These are phyloP conservation scores for Wallacemonas collosoma DNA, from an alignment of 208 protist genomes.

Conservation along the genomic window DNA sequence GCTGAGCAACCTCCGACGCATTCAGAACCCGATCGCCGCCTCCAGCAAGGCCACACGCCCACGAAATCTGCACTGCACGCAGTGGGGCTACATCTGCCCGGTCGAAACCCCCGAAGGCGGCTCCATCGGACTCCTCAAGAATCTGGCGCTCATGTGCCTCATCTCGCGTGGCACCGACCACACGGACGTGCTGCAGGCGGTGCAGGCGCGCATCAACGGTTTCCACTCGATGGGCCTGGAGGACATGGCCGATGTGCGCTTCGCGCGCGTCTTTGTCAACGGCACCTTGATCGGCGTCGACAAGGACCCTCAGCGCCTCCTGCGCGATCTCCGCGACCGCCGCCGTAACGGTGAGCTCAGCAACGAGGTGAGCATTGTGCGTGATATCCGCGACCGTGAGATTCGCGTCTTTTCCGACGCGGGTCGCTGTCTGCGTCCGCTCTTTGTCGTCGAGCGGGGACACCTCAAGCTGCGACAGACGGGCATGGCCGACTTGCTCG, in stretches of 20 bases:
- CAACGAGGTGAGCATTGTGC: slow-evolving; percentile 81
- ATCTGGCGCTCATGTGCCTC: slow-evolving; percentile 98
- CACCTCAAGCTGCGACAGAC: slow-evolving; percentile 56
- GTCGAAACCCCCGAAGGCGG: slow-evolving; percentile 99
- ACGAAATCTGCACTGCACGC: slow-evolving; percentile 96
- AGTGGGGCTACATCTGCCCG: slow-evolving; percentile 99
- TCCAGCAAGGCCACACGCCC: slow-evolving; percentile 99
- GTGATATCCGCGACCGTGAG: slow-evolving; percentile 66
- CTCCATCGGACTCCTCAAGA: slow-evolving; percentile 99
- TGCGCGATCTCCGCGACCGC: slow-evolving; percentile 71
- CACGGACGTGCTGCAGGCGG: slow-evolving; percentile 71
- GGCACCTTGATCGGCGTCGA: slow-evolving; percentile 84
- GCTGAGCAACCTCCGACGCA: slow-evolving; percentile 97
- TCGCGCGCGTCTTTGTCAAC: slow-evolving; percentile 79
- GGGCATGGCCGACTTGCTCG: slow-evolving; percentile 64
- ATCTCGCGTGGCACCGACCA: slow-evolving; percentile 97
- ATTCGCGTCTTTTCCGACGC: slow-evolving; percentile 81
- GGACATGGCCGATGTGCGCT: slow-evolving; percentile 68
- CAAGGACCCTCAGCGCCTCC: slow-evolving; percentile 72
- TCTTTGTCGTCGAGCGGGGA: slow-evolving; percentile 73
- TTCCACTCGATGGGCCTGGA: slow-evolving; percentile 81
- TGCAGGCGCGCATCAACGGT: slow-evolving; percentile 66
- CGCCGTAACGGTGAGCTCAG: slow-evolving; percentile 74
- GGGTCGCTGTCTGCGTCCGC: slow-evolving; percentile 69
- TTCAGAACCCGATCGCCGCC: slow-evolving; percentile 99